Evolutionary conservation across 2,329 filamentous ascomycete genomes (phyloP).

Genomic region (Colletotrichum costaricense): DNA sequence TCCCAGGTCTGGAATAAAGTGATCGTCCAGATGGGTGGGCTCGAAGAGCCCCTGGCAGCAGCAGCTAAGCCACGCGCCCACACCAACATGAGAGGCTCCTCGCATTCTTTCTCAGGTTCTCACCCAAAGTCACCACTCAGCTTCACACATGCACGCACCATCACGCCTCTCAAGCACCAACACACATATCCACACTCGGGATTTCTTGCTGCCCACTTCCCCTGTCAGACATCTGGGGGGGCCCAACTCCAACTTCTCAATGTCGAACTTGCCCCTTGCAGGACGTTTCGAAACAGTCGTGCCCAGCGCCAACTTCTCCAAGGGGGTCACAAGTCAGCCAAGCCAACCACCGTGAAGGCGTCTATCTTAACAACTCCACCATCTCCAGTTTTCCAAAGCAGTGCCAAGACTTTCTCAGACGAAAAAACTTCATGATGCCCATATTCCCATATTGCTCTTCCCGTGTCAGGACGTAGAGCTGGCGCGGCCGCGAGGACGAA

Average conservation of each 20-base stretch:
- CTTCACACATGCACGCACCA: constrained; percentile 5
- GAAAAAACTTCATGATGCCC: constrained; percentile 12
- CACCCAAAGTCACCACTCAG: neutral
- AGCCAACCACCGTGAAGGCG: constrained; percentile 20
- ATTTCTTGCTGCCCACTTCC: neutral
- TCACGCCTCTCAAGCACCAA: neutral
- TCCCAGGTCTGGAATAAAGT: constrained; percentile 29
- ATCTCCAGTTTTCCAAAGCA: constrained; percentile 30
- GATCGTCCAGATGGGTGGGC: constrained; percentile 16
- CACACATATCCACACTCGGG: neutral
- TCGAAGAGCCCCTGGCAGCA: neutral
- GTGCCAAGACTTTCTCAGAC: constrained; percentile 28
- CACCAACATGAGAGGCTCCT: neutral
- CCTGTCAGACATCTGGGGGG: neutral
- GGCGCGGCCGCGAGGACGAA: neutral
- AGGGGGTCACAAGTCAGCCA: neutral
- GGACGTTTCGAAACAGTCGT: constrained; percentile 30
- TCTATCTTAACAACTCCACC: constrained; percentile 16
- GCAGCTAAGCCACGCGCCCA: constrained; percentile 18
- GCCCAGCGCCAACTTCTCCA: neutral
- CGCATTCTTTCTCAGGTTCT: neutral
- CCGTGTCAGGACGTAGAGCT: neutral
- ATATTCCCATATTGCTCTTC: constrained; percentile 1
- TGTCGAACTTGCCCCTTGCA: constrained; percentile 20
- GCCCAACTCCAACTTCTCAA: constrained; percentile 7